Evolutionary conservation across 805 yeast species (phyloP), one percentile per base, ranked within the genome.

Genomic region (Yarrowia deformans): DNA sequence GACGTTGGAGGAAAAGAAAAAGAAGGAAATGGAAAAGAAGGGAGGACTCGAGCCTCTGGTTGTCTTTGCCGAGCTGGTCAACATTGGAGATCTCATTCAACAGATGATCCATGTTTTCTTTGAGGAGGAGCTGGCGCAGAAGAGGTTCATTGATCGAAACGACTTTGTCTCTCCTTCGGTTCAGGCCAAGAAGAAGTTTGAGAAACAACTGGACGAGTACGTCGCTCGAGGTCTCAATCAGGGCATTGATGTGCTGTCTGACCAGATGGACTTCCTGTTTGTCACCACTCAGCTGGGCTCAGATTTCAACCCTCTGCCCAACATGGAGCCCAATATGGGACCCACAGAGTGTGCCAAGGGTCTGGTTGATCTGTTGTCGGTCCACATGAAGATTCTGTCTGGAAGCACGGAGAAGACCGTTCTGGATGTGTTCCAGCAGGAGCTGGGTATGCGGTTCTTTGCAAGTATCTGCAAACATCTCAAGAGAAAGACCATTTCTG

Each of bases 91-190:
- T 77, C 81, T 94, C 69, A 91, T 95, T 29, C 89, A 92, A 74
- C 98, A 94, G 76, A 91, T 94, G 96, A 80, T 93, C 54, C 93
- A 90, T 67, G 91, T 92, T 7, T 95, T 95, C 73, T 94, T 92
- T 79, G 90, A 90, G 73, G 93, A 91, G 76, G 98, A 94, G 76
- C 83, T 94, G 72, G 82, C 81, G 1, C 69, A 73, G 3, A 82
- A 84, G 46, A 80, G 82, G 54, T 83, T 91, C 29, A 86, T 92
- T 35, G 87, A 88, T 73, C 85, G 87, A 69, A 90, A 89, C 71
- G 97, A 95, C 71, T 91, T 93, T 74, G 82, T 92, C 68, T 88
- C 91, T 70, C 89, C 88, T 8, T 84, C 94, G 8, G 85, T 92
- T 61, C 91, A 89, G 73, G 85, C 88, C 48, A 96, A 95, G 75